Evolutionary conservation across 495 filamentous ascomycete genomes (phyloP), one percentile per base, ranked within the genome.

Genomic region (Chaetomium tenue): DNA sequence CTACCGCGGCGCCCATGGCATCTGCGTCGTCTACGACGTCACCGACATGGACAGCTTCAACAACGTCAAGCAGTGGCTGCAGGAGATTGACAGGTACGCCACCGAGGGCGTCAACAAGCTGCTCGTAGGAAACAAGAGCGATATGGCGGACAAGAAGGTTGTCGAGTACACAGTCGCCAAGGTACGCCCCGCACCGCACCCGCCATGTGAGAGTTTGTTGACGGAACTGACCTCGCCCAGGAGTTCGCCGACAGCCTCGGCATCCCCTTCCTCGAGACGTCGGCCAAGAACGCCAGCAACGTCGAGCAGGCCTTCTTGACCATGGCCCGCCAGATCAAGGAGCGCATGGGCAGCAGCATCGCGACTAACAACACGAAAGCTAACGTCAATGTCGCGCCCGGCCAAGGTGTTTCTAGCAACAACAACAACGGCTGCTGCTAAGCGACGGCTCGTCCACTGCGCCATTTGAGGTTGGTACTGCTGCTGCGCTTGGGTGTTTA

Each of bases 11-110:
- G 94, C 94, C 70, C 95, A 98, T 77, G 94, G 94, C 70, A 98
- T 98, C 81, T 98, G 94, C 79, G 94, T 98, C 60, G 94, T 98
- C 74, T 98, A 97, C 83, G 94, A 98, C 87, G 95, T 98, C 74
- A 98, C 94, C 50, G 95, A 98, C 76, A 98, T 97, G 95, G 95
- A 98, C 79, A 95, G 91, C 50, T 98, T 98, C 91, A 98, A 98
- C 86, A 98, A 98, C 81, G 95, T 98, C 70, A 97, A 98, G 89
- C 95, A 98, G 84, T 98, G 94, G 94, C 89, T 98, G 63, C 95
- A 98, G 76, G 95, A 98, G 81, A 98, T 98, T 68, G 95, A 98
- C 80, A 87, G 95, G 71, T 98, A 98, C 71, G 94, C 94, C 66
- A 98, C 94, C 60, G 94, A 98, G 78, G 95, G 95, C 71, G 94